Conservation (phyloP, 176 grass and related monocot genomes). For the Oryza longistaminata region DNA sequence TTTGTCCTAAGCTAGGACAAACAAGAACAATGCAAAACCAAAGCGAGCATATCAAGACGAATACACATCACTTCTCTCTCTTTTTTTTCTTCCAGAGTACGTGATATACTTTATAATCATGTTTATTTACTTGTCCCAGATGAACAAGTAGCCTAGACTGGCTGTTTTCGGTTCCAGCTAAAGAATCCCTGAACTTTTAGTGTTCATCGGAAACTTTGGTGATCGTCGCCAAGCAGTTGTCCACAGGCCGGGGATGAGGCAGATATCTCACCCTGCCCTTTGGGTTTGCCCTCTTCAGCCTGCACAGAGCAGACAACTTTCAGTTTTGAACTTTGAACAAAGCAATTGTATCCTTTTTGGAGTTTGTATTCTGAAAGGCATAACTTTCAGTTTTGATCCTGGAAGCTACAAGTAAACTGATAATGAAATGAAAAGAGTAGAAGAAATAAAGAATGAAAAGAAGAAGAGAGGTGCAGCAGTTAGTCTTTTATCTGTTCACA, state of each 20-base stretch:
- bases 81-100: not conserved
- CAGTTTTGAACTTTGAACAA: not conserved
- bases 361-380: not conserved
- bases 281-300: slow-evolving; percentile 60
- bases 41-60: not conserved
- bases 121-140: not conserved
- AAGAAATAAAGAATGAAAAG: not conserved
- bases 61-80: not conserved
- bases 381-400: not conserved
- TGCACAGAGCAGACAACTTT: slow-evolving; percentile 24
- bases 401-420: not conserved
- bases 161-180: not conserved
- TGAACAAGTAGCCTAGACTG: not conserved
- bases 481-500: not conserved
- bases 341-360: not conserved
- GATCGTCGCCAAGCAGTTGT: slow-evolving; percentile 79
- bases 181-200: not conserved
- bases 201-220: slow-evolving; percentile 32
- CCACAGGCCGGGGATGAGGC: slow-evolving; percentile 72
- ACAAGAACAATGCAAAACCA: not conserved
- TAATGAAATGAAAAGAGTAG: not conserved
- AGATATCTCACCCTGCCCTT: slow-evolving; percentile 53
- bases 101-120: not conserved
- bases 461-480: not conserved
- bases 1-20: not conserved